Base-by-base conservation (phyloP, 441 rosid genomes). In the Bruguiera hainesii region DNA sequence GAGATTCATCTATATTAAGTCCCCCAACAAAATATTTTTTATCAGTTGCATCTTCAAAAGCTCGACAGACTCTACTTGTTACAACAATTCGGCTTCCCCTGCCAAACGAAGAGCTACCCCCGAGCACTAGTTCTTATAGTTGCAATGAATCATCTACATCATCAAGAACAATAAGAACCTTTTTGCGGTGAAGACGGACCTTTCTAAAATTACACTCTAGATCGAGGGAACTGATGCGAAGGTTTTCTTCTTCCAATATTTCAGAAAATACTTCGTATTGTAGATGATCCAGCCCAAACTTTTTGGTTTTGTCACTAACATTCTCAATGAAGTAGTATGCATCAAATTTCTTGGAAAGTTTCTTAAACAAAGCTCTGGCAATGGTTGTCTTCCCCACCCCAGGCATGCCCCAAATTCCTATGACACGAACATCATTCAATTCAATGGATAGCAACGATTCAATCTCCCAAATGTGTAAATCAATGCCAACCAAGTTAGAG, bases 31-130 rank as follows among this genome's bases (percentile, higher is more conserved):
- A 1, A 42, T 61, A 52, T 19, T 42, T 56, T 13, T 3, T 4
- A 19, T 18, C 28, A 64, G 4, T 16, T 7, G 0, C 7, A 56
- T 6, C 9, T 1, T 19, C 1, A 21, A 76, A 42, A 4, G 72
- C 42, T 48, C 69, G 42, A 6, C 28, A 1, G 19, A 68, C 65
- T 61, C 76, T 60, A 1, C 73, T 64, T 48, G 80, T 76, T 49
- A 76, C 39, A 16, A 76, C 49, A 2, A 69, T 15, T 61, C 55
- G 35, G 10, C 65, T 68, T 4, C 71, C 49, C 2, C 16, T 28
- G 39, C 60, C 64, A 53, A 68, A 73, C 53, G 60, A 53, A 4
- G 33, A 28, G 20, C 29, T 15, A 6, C 19, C 2, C 59, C 39
- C 68, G 46, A 42, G 39, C 21, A 68, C 64, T n/a, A 15, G 6